phyloP scores from a whole-genome alignment of 805 yeast genomes.

The Yarrowia osloensis region DNA sequence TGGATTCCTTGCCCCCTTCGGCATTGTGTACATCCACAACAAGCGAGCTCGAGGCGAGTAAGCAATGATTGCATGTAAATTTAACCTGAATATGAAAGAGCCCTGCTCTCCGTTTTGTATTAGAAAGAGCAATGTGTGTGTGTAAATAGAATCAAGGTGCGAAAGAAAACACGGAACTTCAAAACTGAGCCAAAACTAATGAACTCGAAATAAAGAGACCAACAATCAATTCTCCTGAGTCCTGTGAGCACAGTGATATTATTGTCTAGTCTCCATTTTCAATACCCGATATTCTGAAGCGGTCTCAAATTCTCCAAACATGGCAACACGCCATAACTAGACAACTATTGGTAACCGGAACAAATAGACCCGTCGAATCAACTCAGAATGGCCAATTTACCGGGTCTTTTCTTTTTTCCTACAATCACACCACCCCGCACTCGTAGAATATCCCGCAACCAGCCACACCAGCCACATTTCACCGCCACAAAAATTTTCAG shows the following conservation, averaged over 20 bases:
- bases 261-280: not conserved
- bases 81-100: slow-evolving; percentile 10
- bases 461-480: slow-evolving; percentile 19
- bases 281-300: not conserved
- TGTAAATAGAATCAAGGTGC: no score
- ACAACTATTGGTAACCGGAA: not conserved
- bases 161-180: no score
- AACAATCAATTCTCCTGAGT: not conserved
- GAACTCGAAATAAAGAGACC: not conserved
- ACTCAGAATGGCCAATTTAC: not conserved
- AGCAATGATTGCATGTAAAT: slow-evolving; percentile 28
- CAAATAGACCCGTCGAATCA: not conserved
- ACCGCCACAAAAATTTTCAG: slow-evolving; percentile 22
- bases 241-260: not conserved
- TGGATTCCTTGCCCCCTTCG: slow-evolving; percentile 76
- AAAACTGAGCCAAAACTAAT: no score
- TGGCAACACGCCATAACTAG: not conserved
- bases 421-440: not conserved
- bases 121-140: not conserved
- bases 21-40: slow-evolving; percentile 76
- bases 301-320: not conserved
- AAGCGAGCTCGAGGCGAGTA: slow-evolving; percentile 45
- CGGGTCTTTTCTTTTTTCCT: not conserved
- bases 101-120: not conserved
- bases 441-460: not conserved